These are phyloP conservation scores for Hymenoscyphus fraxineus DNA, from an alignment of 2,329 filamentous ascomycete species.

Conservation along the genomic window DNA sequence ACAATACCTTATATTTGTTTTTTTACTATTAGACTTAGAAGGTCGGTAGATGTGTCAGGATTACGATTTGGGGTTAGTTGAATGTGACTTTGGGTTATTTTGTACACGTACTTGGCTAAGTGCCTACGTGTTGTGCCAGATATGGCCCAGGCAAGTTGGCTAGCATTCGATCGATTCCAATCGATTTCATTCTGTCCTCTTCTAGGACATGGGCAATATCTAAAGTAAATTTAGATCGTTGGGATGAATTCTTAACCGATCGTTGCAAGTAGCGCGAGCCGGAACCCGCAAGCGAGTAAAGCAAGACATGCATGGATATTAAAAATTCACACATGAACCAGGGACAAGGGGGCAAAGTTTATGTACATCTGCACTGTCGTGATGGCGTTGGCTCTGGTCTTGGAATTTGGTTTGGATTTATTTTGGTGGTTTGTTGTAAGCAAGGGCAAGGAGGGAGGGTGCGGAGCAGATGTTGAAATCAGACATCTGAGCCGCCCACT, in stretches of 20 bases:
- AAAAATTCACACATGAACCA: neutral
- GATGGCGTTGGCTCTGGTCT: neutral
- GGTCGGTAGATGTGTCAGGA: too few relatives aligned
- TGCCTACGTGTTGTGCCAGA: too few relatives aligned
- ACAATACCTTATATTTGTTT: too few relatives aligned
- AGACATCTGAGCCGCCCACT: neutral
- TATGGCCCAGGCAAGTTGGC: too few relatives aligned
- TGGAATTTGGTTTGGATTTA: neutral
- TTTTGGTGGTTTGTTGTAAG: neutral
- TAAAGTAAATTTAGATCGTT: conserved; percentile 1
- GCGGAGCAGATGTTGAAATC: neutral
- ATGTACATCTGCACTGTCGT: neutral
- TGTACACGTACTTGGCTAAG: too few relatives aligned
- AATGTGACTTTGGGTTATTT: too few relatives aligned
- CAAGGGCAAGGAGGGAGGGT: neutral
- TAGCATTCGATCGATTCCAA: too few relatives aligned
- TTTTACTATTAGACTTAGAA: too few relatives aligned
- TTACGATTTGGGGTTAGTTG: too few relatives aligned
- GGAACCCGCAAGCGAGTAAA: neutral
- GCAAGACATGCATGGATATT: conserved; percentile 1
- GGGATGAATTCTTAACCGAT: neutral
- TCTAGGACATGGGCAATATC: neutral
- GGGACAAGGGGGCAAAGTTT: neutral
- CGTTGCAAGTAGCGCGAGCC: neutral
- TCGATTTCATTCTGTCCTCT: too few relatives aligned